phyloP scores from a whole-genome alignment of 495 filamentous ascomycete species.

The Haplographium delicatum region DNA sequence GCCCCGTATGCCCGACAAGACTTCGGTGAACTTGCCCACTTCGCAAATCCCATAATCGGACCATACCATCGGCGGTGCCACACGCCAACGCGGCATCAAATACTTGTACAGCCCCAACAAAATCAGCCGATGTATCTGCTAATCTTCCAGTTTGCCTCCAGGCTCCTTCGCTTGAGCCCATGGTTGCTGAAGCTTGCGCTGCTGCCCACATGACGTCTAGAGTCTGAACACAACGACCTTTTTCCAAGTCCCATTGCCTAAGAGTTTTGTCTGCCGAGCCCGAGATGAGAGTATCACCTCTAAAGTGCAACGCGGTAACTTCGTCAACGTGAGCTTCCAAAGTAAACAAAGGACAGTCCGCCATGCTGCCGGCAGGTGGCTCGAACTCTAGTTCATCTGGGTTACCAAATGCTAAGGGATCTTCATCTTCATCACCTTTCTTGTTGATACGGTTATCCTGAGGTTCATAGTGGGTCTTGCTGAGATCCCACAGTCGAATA shows the following conservation, averaged over 20 bases:
- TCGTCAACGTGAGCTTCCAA: constrained; percentile 89
- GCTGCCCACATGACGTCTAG: constrained; percentile 99
- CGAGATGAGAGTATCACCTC: constrained; percentile 82
- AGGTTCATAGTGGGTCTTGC: constrained; percentile 52
- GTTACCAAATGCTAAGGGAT: constrained; percentile 55
- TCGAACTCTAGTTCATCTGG: constrained; percentile 55
- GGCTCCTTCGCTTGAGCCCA: constrained; percentile 46
- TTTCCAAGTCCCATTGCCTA: constrained; percentile 94
- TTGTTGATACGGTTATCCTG: constrained; percentile 61
- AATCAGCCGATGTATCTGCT: constrained; percentile 71
- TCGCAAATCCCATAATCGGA: constrained; percentile 92
- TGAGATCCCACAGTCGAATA: constrained; percentile 90
- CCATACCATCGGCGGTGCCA: constrained; percentile 96
- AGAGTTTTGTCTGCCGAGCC: constrained; percentile 96
- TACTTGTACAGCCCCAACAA: constrained; percentile 91
- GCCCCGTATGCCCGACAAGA: constrained; percentile 92
- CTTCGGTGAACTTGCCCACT: constrained; percentile 95
- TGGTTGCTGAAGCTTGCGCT: constrained; percentile 74
- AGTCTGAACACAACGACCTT: constrained; percentile 93
- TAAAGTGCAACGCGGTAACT: constrained; percentile 89
- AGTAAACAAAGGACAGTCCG: constrained; percentile 81
- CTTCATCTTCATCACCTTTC: constrained; percentile 56
- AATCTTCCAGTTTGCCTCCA: constrained; percentile 53
- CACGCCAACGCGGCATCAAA: constrained; percentile 98
- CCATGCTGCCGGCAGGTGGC: constrained; percentile 65